phyloP scores from a whole-genome alignment of 129 eudicot species.

The Ambrosia artemisiifolia region DNA sequence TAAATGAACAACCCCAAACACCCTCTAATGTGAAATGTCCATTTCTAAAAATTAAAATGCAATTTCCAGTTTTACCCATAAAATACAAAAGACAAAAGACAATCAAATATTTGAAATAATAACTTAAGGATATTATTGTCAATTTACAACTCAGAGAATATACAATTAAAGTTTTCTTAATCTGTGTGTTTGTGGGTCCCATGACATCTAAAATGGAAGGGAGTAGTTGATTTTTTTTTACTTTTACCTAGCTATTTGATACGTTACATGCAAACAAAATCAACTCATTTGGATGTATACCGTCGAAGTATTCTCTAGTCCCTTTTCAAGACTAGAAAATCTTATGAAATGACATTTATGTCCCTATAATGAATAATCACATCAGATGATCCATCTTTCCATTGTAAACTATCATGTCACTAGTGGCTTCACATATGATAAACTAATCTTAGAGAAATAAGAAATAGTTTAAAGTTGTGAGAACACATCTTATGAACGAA shows the following conservation, averaged over 20 bases:
- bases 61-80: too few species aligned
- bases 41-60: too few species aligned
- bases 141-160: too few species aligned
- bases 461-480: slow-evolving; percentile 31
- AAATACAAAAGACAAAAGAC: too few species aligned
- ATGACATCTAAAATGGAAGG: too few species aligned
- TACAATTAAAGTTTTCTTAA: too few species aligned
- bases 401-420: neutral
- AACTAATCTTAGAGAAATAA: slow-evolving; percentile 23
- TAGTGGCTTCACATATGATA: slow-evolving; percentile 11
- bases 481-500: slow-evolving; percentile 34
- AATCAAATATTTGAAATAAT: too few species aligned
- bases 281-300: neutral
- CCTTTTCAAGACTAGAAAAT: neutral
- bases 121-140: too few species aligned
- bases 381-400: neutral
- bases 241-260: neutral
- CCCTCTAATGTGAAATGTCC: too few species aligned
- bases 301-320: neutral
- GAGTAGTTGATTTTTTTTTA: too few species aligned
- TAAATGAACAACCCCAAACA: too few species aligned
- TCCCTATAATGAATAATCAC: neutral
- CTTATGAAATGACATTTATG: neutral
- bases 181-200: too few species aligned
- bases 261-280: slow-evolving; percentile 8